Percentiles rank a stretch among this genome's conserved stretches.
phyloP scores from a whole-genome alignment of 306 rosid genomes.

The Psophocarpus tetragonolobus region DNA sequence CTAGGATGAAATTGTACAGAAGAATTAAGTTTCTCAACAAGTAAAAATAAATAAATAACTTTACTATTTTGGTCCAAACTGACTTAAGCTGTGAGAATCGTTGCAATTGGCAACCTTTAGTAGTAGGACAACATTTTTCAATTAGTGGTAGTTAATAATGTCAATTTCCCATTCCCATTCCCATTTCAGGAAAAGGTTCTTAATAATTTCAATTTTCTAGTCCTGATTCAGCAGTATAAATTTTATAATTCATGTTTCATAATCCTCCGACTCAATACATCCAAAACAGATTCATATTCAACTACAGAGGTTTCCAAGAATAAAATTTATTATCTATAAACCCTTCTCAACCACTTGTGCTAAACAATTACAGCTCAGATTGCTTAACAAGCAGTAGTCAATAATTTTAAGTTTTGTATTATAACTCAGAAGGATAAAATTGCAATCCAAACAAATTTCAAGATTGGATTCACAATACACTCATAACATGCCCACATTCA shows the following conservation, averaged over 20 bases:
- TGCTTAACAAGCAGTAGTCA: neutral
- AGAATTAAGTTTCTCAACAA: constrained; percentile 28
- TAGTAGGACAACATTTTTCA: neutral
- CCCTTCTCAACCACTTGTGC: neutral
- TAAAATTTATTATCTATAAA: neutral
- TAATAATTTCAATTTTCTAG: neutral
- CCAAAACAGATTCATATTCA: neutral
- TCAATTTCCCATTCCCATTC: neutral
- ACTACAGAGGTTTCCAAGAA: neutral
- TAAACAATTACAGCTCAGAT: neutral
- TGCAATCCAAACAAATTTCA: neutral
- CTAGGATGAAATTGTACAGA: constrained; percentile 8
- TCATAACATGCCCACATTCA: neutral
- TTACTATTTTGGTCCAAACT: neutral
- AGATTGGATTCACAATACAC: neutral
- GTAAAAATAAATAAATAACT: neutral
- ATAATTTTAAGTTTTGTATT: neutral
- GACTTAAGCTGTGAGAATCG: neutral
- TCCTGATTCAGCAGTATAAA: neutral
- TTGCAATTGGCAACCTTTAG: neutral
- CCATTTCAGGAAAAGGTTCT: neutral
- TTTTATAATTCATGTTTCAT: neutral
- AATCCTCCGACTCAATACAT: neutral
- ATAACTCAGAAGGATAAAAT: neutral
- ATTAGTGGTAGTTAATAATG: neutral